phyloP scores from a whole-genome alignment of 768 basidiomycete genomes.

The Floccularia luteovirens region DNA sequence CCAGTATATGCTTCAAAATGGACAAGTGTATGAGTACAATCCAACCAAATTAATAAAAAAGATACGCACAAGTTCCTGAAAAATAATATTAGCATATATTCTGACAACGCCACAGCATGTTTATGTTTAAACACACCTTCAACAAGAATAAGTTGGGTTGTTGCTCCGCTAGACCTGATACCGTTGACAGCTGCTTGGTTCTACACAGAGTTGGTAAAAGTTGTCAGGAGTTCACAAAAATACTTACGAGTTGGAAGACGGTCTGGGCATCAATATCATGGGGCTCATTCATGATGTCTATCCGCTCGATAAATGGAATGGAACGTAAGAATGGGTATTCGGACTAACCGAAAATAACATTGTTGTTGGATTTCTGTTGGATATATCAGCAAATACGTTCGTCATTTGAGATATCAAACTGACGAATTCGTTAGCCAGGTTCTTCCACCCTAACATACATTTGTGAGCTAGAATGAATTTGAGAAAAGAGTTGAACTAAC shows the following conservation, averaged over 20 bases:
- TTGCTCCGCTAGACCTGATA: constrained; percentile 57
- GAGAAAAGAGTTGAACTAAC: constrained; percentile 18
- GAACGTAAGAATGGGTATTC: neutral
- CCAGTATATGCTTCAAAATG: constrained; percentile 46
- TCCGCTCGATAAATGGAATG: neutral
- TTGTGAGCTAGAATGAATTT: neutral
- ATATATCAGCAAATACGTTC: neutral
- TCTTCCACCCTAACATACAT: constrained; percentile 41
- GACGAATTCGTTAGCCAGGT: constrained; percentile 48
- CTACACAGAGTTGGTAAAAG: constrained; percentile 13
- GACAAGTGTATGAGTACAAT: constrained; percentile 4
- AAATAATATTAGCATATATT: neutral
- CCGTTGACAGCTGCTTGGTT: constrained; percentile 63
- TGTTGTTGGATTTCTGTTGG: constrained; percentile 32
- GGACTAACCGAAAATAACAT: constrained; percentile 46
- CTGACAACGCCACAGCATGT: neutral
- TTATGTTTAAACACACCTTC: constrained; percentile 20
- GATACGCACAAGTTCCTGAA: constrained; percentile 11
- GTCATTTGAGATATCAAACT: constrained; percentile 10
- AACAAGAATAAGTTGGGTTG: constrained; percentile 41
- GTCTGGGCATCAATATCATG: constrained; percentile 44
- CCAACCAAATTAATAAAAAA: neutral
- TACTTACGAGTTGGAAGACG: constrained; percentile 40
- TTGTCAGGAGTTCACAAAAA: constrained; percentile 2
- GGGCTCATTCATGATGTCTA: constrained; percentile 61